Percentiles rank a stretch among this genome's conserved stretches.
Evolutionary conservation across 83 land plant genomes (phyloP).

Genomic region (Thuja plicata): DNA sequence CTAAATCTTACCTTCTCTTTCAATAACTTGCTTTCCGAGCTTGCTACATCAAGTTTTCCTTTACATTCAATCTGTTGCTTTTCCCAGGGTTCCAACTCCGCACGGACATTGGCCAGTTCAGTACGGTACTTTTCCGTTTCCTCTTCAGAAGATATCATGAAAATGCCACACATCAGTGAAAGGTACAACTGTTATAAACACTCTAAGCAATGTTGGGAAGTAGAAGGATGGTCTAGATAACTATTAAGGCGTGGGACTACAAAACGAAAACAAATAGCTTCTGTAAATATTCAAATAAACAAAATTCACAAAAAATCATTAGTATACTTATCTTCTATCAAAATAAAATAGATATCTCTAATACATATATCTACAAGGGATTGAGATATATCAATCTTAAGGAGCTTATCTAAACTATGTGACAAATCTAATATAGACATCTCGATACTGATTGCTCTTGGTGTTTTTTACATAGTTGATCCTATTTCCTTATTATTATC

Average conservation of each 20-base stretch:
- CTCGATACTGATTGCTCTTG: too few relatives aligned
- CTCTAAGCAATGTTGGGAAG: neutral
- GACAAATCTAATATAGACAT: too few relatives aligned
- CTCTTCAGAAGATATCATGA: conserved; percentile 25
- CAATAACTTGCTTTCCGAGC: conserved; percentile 70
- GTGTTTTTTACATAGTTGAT: too few relatives aligned
- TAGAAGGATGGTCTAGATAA: neutral
- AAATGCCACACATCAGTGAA: neutral
- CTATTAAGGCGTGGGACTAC: neutral
- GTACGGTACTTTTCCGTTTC: conserved; percentile 75
- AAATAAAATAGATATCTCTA: neutral
- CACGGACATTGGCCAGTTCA: conserved; percentile 70
- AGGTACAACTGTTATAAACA: neutral
- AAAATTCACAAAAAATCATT: neutral
- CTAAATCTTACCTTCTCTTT: conserved; percentile 67
- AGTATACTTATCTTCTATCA: neutral
- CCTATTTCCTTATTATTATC: too few relatives aligned
- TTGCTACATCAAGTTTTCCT: conserved; percentile 83
- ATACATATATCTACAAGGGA: too few relatives aligned
- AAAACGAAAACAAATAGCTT: neutral
- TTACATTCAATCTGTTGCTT: conserved; percentile 79
- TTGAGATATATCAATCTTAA: too few relatives aligned
- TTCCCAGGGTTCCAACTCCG: conserved; percentile 96
- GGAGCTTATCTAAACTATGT: too few relatives aligned
- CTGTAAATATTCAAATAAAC: neutral